Percentiles rank a stretch among this genome's conserved stretches.
These are phyloP conservation scores for Fusarium compactum DNA, from an alignment of 2,329 filamentous ascomycete species.

Conservation along the genomic window DNA sequence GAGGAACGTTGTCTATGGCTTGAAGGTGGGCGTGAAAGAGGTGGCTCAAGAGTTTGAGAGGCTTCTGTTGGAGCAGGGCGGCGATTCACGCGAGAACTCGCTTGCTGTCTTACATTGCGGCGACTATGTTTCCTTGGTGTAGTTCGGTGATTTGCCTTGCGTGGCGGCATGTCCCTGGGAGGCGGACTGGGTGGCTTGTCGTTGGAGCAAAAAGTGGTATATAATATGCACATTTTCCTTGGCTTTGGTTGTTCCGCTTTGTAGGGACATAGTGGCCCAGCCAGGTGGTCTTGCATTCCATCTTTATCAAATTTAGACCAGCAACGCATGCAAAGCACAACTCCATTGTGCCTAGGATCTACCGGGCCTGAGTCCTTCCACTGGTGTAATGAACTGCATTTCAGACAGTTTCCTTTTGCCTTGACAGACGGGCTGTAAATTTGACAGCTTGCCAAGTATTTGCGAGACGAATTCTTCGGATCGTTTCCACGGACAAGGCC, in stretches of 20 bases:
- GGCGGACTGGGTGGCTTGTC: slow-evolving; percentile 18
- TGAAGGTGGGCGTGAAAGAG: background rate
- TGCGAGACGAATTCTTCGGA: slow-evolving; percentile 23
- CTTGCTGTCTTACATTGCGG: slow-evolving; percentile 9
- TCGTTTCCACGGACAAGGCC: slow-evolving; percentile 39
- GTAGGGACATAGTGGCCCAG: slow-evolving; percentile 23
- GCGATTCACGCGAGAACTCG: background rate
- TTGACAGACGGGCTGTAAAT: slow-evolving; percentile 20
- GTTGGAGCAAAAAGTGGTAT: slow-evolving; percentile 37
- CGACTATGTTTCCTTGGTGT: background rate
- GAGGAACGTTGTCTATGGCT: background rate
- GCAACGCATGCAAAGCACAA: slow-evolving; percentile 39
- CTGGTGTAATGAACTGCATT: slow-evolving; percentile 27
- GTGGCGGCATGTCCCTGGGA: slow-evolving; percentile 10
- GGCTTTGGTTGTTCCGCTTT: slow-evolving; percentile 37
- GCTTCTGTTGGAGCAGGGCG: background rate
- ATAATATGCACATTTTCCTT: slow-evolving; percentile 33
- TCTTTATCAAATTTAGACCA: slow-evolving; percentile 32
- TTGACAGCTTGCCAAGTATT: slow-evolving; percentile 33
- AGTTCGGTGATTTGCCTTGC: background rate
- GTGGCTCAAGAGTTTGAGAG: background rate
- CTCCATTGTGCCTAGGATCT: slow-evolving; percentile 25
- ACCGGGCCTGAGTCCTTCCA: slow-evolving; percentile 28
- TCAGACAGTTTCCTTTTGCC: slow-evolving; percentile 29
- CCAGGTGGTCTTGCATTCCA: slow-evolving; percentile 33